A percentile compares a stretch with the other conserved stretches of the same genome.
These are phyloP conservation scores for Gentiana straminea DNA, from an alignment of 257 asterid genomes.

Conservation along the genomic window DNA sequence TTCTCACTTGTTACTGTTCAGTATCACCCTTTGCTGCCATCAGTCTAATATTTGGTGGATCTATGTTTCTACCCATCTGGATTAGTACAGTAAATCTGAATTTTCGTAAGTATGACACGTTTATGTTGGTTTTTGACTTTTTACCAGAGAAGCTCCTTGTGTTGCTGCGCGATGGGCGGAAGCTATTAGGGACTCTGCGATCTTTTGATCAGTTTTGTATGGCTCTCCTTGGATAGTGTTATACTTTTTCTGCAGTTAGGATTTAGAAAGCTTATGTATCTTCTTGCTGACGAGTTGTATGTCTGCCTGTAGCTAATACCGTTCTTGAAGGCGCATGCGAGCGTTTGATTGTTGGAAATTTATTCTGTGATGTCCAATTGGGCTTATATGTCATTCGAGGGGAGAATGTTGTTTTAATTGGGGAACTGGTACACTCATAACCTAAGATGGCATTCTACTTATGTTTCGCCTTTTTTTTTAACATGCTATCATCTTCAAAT, in stretches of 20 bases:
- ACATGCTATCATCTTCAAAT: neutral
- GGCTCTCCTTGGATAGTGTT: neutral
- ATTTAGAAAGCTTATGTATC: neutral
- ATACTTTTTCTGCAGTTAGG: too few species aligned
- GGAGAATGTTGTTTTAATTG: constrained; percentile 93
- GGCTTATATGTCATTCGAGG: constrained; percentile 93
- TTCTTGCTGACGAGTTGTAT: neutral
- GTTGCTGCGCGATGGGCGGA: constrained; percentile 40
- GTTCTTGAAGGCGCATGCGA: constrained; percentile 97
- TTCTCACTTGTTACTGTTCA: neutral
- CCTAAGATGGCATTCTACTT: neutral
- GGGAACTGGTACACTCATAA: constrained; percentile 71
- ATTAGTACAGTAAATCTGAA: neutral
- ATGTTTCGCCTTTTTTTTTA: neutral
- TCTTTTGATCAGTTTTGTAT: constrained; percentile 46
- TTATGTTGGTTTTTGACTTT: constrained; percentile 1
- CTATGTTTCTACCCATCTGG: neutral
- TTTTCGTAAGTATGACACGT: neutral
- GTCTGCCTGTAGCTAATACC: constrained; percentile 64
- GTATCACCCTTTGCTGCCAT: neutral
- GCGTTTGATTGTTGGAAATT: constrained; percentile 85
- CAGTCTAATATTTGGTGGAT: neutral
- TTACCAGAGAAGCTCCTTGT: constrained; percentile 35
- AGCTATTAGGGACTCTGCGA: constrained; percentile 39
- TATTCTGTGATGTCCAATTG: constrained; percentile 81